Evolutionary conservation across 2,329 filamentous ascomycete genomes (phyloP), one percentile per base, ranked within the genome.

Genomic region (Rhynchosporium graminicola): DNA sequence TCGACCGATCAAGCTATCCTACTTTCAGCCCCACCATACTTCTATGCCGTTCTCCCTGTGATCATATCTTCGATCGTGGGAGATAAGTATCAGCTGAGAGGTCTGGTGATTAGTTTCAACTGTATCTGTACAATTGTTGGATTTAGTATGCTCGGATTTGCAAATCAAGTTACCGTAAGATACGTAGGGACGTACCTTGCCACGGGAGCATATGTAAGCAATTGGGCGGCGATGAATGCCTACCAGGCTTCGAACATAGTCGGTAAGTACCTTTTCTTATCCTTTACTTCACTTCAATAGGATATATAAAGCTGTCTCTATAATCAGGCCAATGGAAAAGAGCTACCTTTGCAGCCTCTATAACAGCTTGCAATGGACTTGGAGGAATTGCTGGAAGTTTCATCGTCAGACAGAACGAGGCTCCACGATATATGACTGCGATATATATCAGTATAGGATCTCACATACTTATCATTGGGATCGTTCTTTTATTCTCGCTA

Each of bases 191-290:
- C 69, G 1, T 74, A 74, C 87, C 31, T 74, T 6, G 68, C 69
- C n/a, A 88, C 89, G 0, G 88, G 89, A 0, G 91, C 89, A 7
- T 86, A 87, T 64, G 92, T 92, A 74, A 83, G 86, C 66, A 95
- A 95, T 72, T 82, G 94, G 46, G 91, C 92, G 0, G 82, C 86
- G 0, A 82, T 86, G 61, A 87, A 95, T 80, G 83, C 90, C 0
- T 95, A 91, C 77, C 91, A 94, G 77, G 89, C 90, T 48, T 95
- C 94, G 77, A 96, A 96, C 76, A 88, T 96, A 71, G 87, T 90
- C 59, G 91, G 63, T 64, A 15, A 59, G 63, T 56, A 29, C 33
- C 5, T 4, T 40, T 42, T 8, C 2, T 5, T 29, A 1, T 29
- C 29, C 28, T 60, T 15, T n/a, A 36, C 7, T 28, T 33, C 5